A percentile compares a stretch with the other conserved stretches of the same genome.
Evolutionary conservation across 2,329 filamentous ascomycete genomes (phyloP).

Genomic region (Aspergillus carbonarius): DNA sequence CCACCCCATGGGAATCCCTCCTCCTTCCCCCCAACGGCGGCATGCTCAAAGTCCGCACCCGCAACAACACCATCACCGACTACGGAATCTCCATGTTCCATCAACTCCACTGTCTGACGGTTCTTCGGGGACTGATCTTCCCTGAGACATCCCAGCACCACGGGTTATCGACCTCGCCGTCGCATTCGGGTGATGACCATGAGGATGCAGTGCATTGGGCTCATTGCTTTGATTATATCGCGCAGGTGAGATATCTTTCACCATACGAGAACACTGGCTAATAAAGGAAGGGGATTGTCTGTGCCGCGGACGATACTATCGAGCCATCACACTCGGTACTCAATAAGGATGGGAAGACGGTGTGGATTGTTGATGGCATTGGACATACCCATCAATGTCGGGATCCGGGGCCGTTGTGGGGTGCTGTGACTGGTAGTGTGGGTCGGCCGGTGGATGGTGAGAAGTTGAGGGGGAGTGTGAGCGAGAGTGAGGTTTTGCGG

Average conservation of each 20-base stretch:
- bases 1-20: constrained; percentile 2
- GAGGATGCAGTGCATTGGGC: constrained; percentile 11
- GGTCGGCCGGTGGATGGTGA: neutral
- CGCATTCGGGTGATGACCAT: neutral
- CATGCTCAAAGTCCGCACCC: neutral
- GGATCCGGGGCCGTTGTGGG: neutral
- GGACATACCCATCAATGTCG: neutral
- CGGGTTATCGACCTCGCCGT: neutral
- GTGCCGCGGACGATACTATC: constrained; percentile 15
- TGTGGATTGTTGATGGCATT: neutral
- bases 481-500: neutral
- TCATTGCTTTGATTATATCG: constrained; percentile 20
- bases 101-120: constrained; percentile 12
- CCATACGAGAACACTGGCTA: neutral
- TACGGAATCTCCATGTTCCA: constrained; percentile 16
- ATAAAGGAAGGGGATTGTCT: constrained; percentile 8
- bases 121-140: constrained; percentile 8
- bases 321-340: neutral
- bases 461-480: neutral
- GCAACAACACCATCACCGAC: neutral
- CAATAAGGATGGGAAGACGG: neutral
- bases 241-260: constrained; percentile 3
- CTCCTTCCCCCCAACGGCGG: constrained; percentile 3
- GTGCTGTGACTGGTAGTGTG: neutral
- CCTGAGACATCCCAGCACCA: constrained; percentile 8